Base-by-base conservation (phyloP, 345 rosid genomes). In the Bruguiera sexangula region DNA sequence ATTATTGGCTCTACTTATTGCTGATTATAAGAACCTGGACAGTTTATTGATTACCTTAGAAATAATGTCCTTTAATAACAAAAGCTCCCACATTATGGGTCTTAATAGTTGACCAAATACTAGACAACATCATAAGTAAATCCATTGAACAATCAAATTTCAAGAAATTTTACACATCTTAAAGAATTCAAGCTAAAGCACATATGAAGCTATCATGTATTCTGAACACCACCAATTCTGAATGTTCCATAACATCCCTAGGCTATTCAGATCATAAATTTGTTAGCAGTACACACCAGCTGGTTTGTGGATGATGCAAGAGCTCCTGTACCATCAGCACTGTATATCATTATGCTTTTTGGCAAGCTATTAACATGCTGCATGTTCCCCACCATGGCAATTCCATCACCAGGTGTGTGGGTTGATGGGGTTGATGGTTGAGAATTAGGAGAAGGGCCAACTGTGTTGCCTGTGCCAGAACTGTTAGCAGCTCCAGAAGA, bases 401-500 rank as follows among this genome's bases (percentile, higher is more conserved):
- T 85, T 73, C 90, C 96, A 71, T 93, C 97, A 36, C 84, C 92
- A 69, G 97, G 96, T 66, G 96, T 90, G 80, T 95, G 99, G 57
- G 96, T 92, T 75, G 99, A 92, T 19, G 96, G 97, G 27, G 99
- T 95, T 67, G 99, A 92, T 57, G 99, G 97, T 67, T 92, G 96
- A 61, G 99, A 95, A 79, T 90, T 95, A 63, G 96, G 84, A 48
- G 93, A 83, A 69, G 96, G 98, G 64, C 99, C 99, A 9, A 86
- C 82, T 0, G 99, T 92, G 75, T 92, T 95, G 84, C 89, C 97
- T 1, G 99, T 92, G 74, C 99, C 97, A 21, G 92, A 87, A 75
- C 99, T 95, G 76, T 92, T 95, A 72, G 98, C 97, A 73, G 98
- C 91, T 76, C 97, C 98, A 79, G 98, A 91, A 69, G 97, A 91